A percentile compares a stretch with the other conserved stretches of the same genome.
Evolutionary conservation across 2,329 filamentous ascomycete species (phyloP).

Genomic region (Cercospora sp.): DNA sequence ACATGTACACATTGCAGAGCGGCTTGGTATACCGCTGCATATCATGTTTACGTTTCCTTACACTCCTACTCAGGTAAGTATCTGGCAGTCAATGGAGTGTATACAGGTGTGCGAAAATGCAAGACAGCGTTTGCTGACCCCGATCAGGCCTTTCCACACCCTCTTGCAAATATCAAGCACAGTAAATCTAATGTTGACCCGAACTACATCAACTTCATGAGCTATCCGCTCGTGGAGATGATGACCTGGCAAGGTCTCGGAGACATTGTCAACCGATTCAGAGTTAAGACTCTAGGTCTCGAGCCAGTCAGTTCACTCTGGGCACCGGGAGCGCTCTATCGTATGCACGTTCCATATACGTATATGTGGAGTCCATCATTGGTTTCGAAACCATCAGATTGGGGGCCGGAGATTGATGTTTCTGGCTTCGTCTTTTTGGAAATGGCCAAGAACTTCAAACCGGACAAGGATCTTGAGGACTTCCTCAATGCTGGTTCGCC

Average conservation of each 20-base stretch:
- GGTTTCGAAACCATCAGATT: slow-evolving; percentile 47
- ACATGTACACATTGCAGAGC: slow-evolving; percentile 77
- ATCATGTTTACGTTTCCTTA: slow-evolving; percentile 63
- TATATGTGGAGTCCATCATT: slow-evolving; percentile 55
- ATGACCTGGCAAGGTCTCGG: slow-evolving; percentile 67
- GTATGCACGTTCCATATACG: slow-evolving; percentile 72
- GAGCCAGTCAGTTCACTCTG: slow-evolving; percentile 75
- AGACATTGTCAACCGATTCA: slow-evolving; percentile 74
- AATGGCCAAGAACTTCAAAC: slow-evolving; percentile 39
- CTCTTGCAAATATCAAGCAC: slow-evolving; percentile 69
- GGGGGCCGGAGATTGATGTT: slow-evolving; percentile 40
- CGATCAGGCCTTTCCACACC: slow-evolving; percentile 68
- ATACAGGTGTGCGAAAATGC: background rate
- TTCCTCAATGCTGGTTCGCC: slow-evolving; percentile 60
- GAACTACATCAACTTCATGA: slow-evolving; percentile 76
- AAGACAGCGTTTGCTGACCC: background rate
- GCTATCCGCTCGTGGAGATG: slow-evolving; percentile 75
- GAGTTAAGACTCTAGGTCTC: slow-evolving; percentile 66
- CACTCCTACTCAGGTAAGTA: slow-evolving; percentile 57
- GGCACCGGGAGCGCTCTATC: slow-evolving; percentile 72
- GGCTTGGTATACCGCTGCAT: slow-evolving; percentile 73
- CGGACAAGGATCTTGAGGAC: slow-evolving; percentile 36
- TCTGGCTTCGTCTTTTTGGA: slow-evolving; percentile 41
- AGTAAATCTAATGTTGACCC: slow-evolving; percentile 66
- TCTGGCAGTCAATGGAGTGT: background rate